These are phyloP conservation scores for Galium porrigens DNA, from an alignment of 305 asterid species.

Conservation along the genomic window DNA sequence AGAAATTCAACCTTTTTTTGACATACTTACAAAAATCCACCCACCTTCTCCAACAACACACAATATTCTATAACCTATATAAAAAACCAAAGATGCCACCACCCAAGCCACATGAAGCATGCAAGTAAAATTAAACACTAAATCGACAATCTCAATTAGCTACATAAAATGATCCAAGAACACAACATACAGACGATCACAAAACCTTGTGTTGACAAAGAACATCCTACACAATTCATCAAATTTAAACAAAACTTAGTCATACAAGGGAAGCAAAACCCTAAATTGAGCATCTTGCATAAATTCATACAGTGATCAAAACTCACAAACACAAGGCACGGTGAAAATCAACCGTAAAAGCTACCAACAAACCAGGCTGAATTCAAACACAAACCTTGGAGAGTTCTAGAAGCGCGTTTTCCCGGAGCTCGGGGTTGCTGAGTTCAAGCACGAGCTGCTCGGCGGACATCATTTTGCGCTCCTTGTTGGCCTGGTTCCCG, in stretches of 20 bases:
- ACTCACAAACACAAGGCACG: background rate
- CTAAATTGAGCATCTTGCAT: background rate
- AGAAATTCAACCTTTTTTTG: too few relatives aligned
- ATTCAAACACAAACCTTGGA: constrained; percentile 48
- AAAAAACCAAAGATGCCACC: too few relatives aligned
- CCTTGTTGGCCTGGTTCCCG: constrained; percentile 30
- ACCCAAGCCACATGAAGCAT: background rate
- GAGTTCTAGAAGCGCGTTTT: constrained; percentile 79
- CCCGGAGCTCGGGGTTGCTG: constrained; percentile 80
- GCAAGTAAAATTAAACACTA: background rate
- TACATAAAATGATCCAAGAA: background rate
- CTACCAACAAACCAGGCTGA: background rate
- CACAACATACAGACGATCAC: background rate
- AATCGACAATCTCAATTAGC: background rate
- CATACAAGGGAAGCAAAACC: background rate
- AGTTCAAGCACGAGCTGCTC: constrained; percentile 92
- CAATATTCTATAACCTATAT: too few relatives aligned
- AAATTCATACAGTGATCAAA: background rate
- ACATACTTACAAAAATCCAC: too few relatives aligned
- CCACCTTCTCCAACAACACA: too few relatives aligned
- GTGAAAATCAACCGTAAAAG: background rate
- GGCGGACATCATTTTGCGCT: constrained; percentile 61
- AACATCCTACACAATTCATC: background rate
- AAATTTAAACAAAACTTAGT: background rate
- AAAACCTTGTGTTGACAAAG: background rate